Conservation (phyloP, 441 rosid genomes). For the Arabidopsis lyrata region DNA sequence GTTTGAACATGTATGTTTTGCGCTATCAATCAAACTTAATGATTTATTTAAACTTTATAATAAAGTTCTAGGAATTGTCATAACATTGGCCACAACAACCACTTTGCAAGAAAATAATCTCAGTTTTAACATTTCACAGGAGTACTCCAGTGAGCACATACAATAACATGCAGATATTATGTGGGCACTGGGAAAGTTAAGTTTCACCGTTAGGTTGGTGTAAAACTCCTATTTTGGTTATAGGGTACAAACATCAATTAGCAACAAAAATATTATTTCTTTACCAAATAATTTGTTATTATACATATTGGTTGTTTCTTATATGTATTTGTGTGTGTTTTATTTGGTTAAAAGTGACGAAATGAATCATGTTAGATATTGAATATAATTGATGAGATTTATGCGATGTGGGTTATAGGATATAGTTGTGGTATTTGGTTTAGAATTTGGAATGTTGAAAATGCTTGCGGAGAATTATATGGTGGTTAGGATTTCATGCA, state of each 20-base stretch:
- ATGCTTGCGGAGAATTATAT: no score
- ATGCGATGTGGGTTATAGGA: no score
- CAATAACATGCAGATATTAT: neutral
- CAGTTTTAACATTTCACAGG: neutral
- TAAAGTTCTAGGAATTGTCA: neutral
- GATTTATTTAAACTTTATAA: neutral
- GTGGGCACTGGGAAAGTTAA: neutral
- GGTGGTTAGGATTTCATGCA: no score
- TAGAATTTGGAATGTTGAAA: no score
- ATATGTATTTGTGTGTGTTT: no score
- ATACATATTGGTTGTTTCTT: neutral
- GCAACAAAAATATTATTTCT: neutral
- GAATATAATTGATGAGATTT: no score
- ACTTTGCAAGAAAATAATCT: constrained; percentile 1
- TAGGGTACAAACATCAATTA: neutral
- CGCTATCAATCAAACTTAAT: neutral
- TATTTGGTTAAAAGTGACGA: neutral
- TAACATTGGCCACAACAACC: neutral
- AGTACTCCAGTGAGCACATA: neutral
- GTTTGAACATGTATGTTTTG: neutral
- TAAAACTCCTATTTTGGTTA: neutral
- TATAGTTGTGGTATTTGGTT: no score
- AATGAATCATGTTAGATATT: neutral
- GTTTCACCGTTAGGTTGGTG: neutral
- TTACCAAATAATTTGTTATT: neutral